Evolutionary conservation across 2,329 filamentous ascomycete genomes (phyloP), one percentile per base, ranked within the genome.

Genomic region (Davidsoniella neocaledoniae): DNA sequence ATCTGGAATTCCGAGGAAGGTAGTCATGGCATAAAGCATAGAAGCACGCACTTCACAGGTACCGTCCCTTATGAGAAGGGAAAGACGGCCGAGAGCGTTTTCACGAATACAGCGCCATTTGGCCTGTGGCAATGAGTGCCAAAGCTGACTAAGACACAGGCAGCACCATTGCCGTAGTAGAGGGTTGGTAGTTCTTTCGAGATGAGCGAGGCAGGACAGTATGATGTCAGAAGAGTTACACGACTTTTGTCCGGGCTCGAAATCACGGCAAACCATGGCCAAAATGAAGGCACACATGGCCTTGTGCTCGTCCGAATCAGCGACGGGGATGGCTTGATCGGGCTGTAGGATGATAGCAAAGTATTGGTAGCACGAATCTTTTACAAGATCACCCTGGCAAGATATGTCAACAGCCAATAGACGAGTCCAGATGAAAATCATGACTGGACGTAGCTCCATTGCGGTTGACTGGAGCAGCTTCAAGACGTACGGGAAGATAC

Each of bases 221-320:
- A 96, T 90, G 54, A 96, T 81, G 56, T 94, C 88, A 0, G 83
- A 84, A 56, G 86, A 85, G 57, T 95, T 81, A 61, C 88, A 95
- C 9, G 94, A 88, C 46, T 82, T 82, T 63, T 95, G 88, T 2
- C 90, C 91, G 55, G 91, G 86, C 55, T 82, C 83, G 64, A 94
- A 94, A 55, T 84, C 84, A 61, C 91, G 94, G 75, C 91, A 98
- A 55, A 98, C 86, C 75, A 95, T 94, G 23, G 90, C 84, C 40
- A 96, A 77, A 54, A 98, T 94, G 61, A 98, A 98, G 1, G 91
- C 88, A 62, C 91, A 96, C 91, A 98, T 98, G 41, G 91, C 91
- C 60, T 93, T 86, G 68, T 98, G 91, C 66, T 96, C 91, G 57
- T 87, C 86, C 49, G 81, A 81, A 60, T 95, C 93, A 33, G 83